Base-by-base conservation (phyloP, 345 rosid genomes). In the Viola odorata region DNA sequence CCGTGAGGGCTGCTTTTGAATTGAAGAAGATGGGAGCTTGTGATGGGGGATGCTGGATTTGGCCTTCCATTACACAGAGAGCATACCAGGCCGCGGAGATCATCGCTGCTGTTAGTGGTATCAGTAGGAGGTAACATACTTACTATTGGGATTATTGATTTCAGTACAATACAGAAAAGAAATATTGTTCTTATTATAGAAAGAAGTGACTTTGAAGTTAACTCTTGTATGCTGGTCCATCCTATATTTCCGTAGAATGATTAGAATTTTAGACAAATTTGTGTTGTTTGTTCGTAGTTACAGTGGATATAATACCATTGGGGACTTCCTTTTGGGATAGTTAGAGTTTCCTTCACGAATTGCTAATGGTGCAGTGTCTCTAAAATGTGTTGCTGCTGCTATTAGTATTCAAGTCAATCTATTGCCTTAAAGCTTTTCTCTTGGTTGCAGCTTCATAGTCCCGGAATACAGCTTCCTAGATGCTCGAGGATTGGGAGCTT, bases 1-100 rank as follows among this genome's bases (percentile, higher is more conserved):
- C 85, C 0, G 66, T 84, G 57, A 80, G 65, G 59, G 82, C 95
- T 57, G 96, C 98, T 63, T 76, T 76, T 8, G 73, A 82, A 53
- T 80, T 91, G 76, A 81, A 85, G 70, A 73, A 77, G 37, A 68
- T 81, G 84, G 95, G 86, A 53, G 96, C 92, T n/a, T 89, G 96
- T 65, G 91, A 85, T 12, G 67, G 57, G 10, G 82, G 75, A 61
- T 91, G 98, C 68, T 91, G 98, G 96, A 88, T 91, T 60, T 91
- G 98, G 96, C 95, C 98, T 77, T 91, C 98, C 41, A 89, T 91
- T 15, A 86, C 98, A 32, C 98, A 91, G 70, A 84, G 96, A 77
- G 90, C 98, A 73, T 91, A 91, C 68, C 95, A 91, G 60, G 89
- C 98, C 57, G 96, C 92, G 23, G 98, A 91, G 74, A 82, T 89